These are phyloP conservation scores for Coemansia sp. DNA, from an alignment of 192 early-diverging fungal species.

Conservation along the genomic window DNA sequence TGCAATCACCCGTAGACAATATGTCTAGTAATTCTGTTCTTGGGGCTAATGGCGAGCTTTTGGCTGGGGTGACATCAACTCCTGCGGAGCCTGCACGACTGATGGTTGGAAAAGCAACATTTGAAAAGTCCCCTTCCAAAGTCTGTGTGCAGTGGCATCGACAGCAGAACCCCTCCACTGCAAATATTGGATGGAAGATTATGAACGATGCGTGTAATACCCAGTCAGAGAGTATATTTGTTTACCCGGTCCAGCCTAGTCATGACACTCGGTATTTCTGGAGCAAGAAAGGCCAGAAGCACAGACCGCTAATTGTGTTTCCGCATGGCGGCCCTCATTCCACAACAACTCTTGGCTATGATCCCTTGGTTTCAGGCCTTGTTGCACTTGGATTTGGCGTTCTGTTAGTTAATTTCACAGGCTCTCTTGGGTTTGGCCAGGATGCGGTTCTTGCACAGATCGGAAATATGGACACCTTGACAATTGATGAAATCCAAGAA, in stretches of 20 bases:
- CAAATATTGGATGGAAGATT: constrained; percentile 23
- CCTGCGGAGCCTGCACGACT: constrained; percentile 57
- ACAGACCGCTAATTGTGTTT: constrained; percentile 64
- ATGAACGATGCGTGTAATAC: background rate
- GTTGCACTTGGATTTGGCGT: constrained; percentile 66
- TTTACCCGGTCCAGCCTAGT: constrained; percentile 22
- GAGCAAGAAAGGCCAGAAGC: constrained; percentile 9
- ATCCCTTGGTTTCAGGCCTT: constrained; percentile 48
- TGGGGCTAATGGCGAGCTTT: constrained; percentile 42
- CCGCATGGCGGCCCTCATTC: constrained; percentile 84
- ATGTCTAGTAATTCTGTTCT: constrained; percentile 54
- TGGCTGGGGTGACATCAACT: constrained; percentile 56
- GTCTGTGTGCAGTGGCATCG: constrained; percentile 22
- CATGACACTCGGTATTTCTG: constrained; percentile 30
- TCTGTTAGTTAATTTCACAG: constrained; percentile 74
- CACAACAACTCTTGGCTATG: constrained; percentile 57
- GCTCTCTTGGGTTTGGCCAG: constrained; percentile 79
- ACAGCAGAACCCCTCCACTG: background rate
- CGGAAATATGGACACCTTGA: constrained; percentile 66
- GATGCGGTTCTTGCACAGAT: constrained; percentile 62
- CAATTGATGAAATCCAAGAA: constrained; percentile 66
- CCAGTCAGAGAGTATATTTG: constrained; percentile 35
- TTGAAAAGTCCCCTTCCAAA: background rate
- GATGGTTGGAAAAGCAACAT: constrained; percentile 30
- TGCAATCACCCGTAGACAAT: constrained; percentile 54